phyloP scores from a whole-genome alignment of 2,329 filamentous ascomycete species.

The Talaromyces amestolkiae region DNA sequence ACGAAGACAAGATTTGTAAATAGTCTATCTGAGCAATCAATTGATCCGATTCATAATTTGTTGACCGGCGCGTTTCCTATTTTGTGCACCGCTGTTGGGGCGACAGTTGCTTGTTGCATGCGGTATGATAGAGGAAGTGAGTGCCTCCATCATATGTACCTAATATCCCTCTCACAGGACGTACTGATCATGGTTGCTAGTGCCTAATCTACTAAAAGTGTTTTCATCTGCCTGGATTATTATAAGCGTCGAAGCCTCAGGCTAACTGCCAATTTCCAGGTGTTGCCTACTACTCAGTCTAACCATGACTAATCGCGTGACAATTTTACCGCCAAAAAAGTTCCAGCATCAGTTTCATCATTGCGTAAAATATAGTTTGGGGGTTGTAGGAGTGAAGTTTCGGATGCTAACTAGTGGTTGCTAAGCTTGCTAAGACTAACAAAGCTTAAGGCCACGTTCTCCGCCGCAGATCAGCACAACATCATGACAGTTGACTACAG shows the following conservation, averaged over 20 bases:
- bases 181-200: too few species aligned
- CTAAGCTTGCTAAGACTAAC: neutral
- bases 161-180: too few species aligned
- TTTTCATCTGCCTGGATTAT: too few species aligned
- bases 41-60: neutral
- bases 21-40: neutral
- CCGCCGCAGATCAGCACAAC: neutral
- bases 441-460: slow-evolving; percentile 4
- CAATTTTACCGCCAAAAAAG: neutral
- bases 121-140: too few species aligned
- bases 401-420: neutral
- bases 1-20: slow-evolving; percentile 3
- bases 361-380: neutral
- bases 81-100: neutral
- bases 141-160: too few species aligned
- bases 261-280: too few species aligned
- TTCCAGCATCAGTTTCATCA: neutral
- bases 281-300: too few species aligned
- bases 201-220: too few species aligned
- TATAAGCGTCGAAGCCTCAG: too few species aligned
- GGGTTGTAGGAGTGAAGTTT: neutral
- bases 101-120: neutral
- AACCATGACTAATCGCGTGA: too few species aligned
- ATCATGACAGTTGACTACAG: neutral
- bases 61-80: neutral